Evolutionary conservation across 495 filamentous ascomycete genomes (phyloP).

Genomic region (Pyronema omphalodes): DNA sequence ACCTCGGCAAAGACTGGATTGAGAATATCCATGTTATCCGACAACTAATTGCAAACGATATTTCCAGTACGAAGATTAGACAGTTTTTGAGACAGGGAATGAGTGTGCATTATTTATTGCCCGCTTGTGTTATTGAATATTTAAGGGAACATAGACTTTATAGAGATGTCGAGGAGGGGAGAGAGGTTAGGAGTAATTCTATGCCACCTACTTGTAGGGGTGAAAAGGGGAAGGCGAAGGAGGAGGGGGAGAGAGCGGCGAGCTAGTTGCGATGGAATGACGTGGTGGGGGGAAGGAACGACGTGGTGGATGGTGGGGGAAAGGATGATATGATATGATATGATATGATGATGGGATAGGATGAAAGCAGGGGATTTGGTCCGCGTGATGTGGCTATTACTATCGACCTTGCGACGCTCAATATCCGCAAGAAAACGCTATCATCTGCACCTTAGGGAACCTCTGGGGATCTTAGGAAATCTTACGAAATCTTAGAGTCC

Average conservation of each 20-base stretch:
- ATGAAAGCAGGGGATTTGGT: too few species aligned
- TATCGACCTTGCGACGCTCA: too few species aligned
- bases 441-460: too few species aligned
- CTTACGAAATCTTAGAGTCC: too few species aligned
- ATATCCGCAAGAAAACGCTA: too few species aligned
- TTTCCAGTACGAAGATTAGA: conserved; percentile 76
- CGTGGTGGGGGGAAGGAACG: too few species aligned
- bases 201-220: conserved; percentile 13
- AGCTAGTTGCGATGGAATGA: too few species aligned
- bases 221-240: conserved; percentile 6
- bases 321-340: too few species aligned
- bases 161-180: conserved; percentile 33
- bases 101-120: conserved; percentile 38
- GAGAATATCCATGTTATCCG: conserved; percentile 71
- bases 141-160: conserved; percentile 61
- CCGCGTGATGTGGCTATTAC: too few species aligned
- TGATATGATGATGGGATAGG: too few species aligned
- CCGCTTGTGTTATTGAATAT: conserved; percentile 45
- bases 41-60: conserved; percentile 77
- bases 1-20: conserved; percentile 27
- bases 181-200: conserved; percentile 13
- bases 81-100: conserved; percentile 66
- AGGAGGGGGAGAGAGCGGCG: neutral
- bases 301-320: too few species aligned
- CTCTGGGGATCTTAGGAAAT: too few species aligned